Evolutionary conservation across 208 protist genomes (phyloP).

Genomic region (Hexamita inflata): DNA sequence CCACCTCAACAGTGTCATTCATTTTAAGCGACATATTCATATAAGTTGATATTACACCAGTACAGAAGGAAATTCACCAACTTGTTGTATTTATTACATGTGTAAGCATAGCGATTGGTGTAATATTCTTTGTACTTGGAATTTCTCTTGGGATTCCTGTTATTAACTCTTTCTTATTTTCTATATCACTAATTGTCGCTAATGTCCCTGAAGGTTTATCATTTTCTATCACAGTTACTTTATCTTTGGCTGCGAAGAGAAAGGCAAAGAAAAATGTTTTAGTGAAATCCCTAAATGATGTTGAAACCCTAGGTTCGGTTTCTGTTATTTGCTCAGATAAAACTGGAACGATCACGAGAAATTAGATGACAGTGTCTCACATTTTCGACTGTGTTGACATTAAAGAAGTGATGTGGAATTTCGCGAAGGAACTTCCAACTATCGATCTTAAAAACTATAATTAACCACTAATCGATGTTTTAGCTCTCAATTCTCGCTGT

Average conservation of each 20-base stretch:
- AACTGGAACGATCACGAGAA: constrained; percentile 51
- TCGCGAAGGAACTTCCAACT: too few relatives aligned
- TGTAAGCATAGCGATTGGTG: constrained; percentile 11
- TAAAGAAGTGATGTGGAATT: too few relatives aligned
- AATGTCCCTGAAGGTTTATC: constrained; percentile 45
- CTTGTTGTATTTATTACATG: constrained; percentile 25
- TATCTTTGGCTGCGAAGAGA: constrained; percentile 33
- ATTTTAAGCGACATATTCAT: too few relatives aligned
- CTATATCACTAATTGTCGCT: constrained; percentile 39
- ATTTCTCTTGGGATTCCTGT: neutral
- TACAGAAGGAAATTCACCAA: constrained; percentile 19
- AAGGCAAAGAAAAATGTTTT: constrained; percentile 44
- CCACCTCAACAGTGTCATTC: too few relatives aligned
- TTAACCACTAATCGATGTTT: too few relatives aligned
- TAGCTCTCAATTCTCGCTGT: too few relatives aligned
- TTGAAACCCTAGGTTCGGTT: constrained; percentile 49
- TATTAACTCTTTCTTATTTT: constrained; percentile 21
- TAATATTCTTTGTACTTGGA: constrained; percentile 25
- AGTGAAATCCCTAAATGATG: constrained; percentile 34
- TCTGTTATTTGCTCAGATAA: constrained; percentile 52
- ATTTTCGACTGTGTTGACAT: too few relatives aligned
- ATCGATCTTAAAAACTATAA: too few relatives aligned
- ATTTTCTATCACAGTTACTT: constrained; percentile 30
- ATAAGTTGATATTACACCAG: constrained; percentile 18
- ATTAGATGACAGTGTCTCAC: constrained; percentile 47